A percentile compares a stretch with the other conserved stretches of the same genome.
phyloP scores from a whole-genome alignment of 2,329 filamentous ascomycete species.

The Aaosphaeria arxii region DNA sequence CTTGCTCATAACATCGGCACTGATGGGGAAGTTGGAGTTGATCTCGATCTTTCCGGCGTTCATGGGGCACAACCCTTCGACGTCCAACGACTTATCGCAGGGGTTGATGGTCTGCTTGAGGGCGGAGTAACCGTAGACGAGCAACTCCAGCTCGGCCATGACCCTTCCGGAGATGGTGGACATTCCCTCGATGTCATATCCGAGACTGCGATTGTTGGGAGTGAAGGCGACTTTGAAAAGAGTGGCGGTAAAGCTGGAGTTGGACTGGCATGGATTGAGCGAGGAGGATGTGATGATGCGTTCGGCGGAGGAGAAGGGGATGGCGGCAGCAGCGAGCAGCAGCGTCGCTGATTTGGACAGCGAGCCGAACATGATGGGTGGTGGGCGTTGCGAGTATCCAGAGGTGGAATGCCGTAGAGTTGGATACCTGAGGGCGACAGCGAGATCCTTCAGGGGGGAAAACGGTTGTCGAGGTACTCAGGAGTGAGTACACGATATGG shows the following conservation, averaged over 20 bases:
- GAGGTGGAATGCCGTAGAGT: slow-evolving; percentile 2
- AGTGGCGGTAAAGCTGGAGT: slow-evolving; percentile 84
- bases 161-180: slow-evolving; percentile 83
- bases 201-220: slow-evolving; percentile 68
- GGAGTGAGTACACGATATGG: slow-evolving; percentile 21
- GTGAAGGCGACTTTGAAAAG: slow-evolving; percentile 84
- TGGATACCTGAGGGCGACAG: slow-evolving; percentile 1
- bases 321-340: slow-evolving; percentile 35
- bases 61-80: slow-evolving; percentile 87
- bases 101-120: slow-evolving; percentile 69
- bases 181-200: slow-evolving; percentile 74
- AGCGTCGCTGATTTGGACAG: slow-evolving; percentile 27
- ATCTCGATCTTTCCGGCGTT: slow-evolving; percentile 77
- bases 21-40: slow-evolving; percentile 61
- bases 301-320: slow-evolving; percentile 56
- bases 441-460: slow-evolving; percentile 9
- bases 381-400: slow-evolving; percentile 9
- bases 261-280: slow-evolving; percentile 77
- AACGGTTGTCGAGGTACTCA: slow-evolving; percentile 17
- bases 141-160: slow-evolving; percentile 69
- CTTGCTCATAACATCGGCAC: slow-evolving; percentile 58
- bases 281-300: slow-evolving; percentile 77
- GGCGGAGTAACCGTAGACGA: slow-evolving; percentile 78
- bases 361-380: slow-evolving; percentile 33
- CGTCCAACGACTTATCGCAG: slow-evolving; percentile 57